Base-by-base conservation (phyloP, 805 yeast species). In the Hanseniaspora hatyaiensis region DNA sequence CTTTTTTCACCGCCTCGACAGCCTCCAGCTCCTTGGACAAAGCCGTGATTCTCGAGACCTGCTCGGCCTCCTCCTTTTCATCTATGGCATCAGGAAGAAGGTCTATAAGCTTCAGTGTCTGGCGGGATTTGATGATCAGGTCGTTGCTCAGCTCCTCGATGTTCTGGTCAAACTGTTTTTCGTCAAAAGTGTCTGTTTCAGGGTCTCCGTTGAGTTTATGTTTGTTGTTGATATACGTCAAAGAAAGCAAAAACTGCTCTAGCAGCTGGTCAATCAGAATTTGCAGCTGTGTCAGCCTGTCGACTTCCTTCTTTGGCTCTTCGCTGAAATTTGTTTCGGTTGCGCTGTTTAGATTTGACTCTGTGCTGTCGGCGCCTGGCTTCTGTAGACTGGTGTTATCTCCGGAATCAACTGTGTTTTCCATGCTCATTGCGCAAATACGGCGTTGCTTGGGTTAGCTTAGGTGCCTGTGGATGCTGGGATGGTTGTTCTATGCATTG, bases 51-150 rank as follows among this genome's bases (percentile, higher is more conserved):
- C 72, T 71, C 23, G 66, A 64, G 59, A 87, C 60, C 62, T 88
- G 97, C 11, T 22, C 13, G 47, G 76, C 80, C 38, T 71, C 74
- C 20, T 83, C 82, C 1, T 88, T 76, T 1, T 82, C 88, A 8
- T 94, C 96, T 2, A 86, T 84, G 13, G 42, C 40, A 11, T 96
- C 97, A 0, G 98, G 98, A 36, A 89, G 67, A 2, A 94, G 77
- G 58, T 84, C 94, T 33, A 89, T 87, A 23, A 89, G 73, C 57
- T 83, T 78, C 33, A 84, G 74, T 13, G 89, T 82, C 61, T 92
- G 97, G 55, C 94, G 74, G 4, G 94, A 76, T 58, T 88, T 88
- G 50, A 86, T 64, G 22, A 88, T 83, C 8, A 89, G 73, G 59
- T 89, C 98, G 0, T 83, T 76, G 2, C 95, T 75, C 8, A 92